Evolutionary conservation across 345 rosid species (phyloP).

Genomic region (Populus euphratica): DNA sequence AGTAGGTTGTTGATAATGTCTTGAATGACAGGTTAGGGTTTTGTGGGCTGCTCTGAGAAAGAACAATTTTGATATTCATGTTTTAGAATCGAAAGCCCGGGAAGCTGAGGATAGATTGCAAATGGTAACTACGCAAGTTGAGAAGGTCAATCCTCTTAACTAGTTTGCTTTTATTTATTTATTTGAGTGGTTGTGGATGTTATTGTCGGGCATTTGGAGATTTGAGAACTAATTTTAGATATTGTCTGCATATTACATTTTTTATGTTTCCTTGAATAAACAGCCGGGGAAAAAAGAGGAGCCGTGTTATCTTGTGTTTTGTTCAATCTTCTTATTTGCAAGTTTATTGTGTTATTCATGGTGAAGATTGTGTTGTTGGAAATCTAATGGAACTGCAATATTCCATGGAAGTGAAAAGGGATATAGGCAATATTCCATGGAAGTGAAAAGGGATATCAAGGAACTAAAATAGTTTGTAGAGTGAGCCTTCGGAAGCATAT

Average conservation of each 20-base stretch:
- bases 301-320: not conserved
- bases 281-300: no score
- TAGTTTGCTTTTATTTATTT: not conserved
- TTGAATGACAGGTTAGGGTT: constrained; percentile 43
- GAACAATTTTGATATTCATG: constrained; percentile 73
- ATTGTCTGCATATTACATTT: no score
- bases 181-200: not conserved
- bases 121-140: constrained; percentile 37
- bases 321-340: not conserved
- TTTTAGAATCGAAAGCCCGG: constrained; percentile 48
- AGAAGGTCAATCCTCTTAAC: constrained; percentile 38
- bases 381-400: not conserved
- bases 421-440: not conserved
- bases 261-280: no score
- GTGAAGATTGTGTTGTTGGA: not conserved
- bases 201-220: no score
- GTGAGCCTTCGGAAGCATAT: no score
- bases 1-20: constrained; percentile 27
- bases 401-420: not conserved
- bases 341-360: not conserved
- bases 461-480: not conserved
- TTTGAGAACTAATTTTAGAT: no score
- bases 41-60: constrained; percentile 69
- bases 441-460: not conserved
- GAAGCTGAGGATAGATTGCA: constrained; percentile 48